Evolutionary conservation across 1,139 yeast species (phyloP), one percentile per base, ranked within the genome.

Genomic region (Debaryomycetaceae sp.): DNA sequence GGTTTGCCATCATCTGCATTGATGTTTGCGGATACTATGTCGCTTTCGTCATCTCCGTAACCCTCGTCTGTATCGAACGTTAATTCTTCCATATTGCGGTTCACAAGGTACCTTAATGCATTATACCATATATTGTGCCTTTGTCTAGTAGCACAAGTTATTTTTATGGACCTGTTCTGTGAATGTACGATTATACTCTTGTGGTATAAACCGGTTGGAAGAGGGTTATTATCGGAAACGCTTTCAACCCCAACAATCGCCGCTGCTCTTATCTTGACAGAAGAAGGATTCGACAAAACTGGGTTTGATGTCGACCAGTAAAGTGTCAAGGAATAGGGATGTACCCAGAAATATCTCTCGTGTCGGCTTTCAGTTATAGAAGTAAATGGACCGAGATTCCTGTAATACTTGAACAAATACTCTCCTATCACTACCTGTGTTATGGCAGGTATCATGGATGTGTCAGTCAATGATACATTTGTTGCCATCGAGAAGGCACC

Each of bases 351-450:
- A 65, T 83, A 93, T 52, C 98, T 77, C 60, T 87, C 95, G 59
- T 93, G 99, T 48, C 98, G 79, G 42, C 79, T 80, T 46, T 87
- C 93, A 0, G 95, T 80, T 38, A 89, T 78, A 1, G 89, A 80
- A 43, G 86, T 80, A 45, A 88, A 75, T 13, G 89, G 86, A 9
- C 95, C 88, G 47, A 87, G 69, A 49, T 83, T 80, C 43, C 96
- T 82, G 63, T 85, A 88, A 62, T 93, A 91, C 64, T 93, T 93
- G 78, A 78, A 85, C 50, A 90, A 71, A 53, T 83, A 89, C 62
- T 91, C 98, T 46, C 99, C 99, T 63, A 91, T 87, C 41, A 93
- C 91, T 6, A 95, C 86, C 63, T 90, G 97, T 0, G 97, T 87
- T 45, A 93, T 80, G 3, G 95, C 93, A 2, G 95, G 91, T 52